Conservation (phyloP, 2,329 filamentous ascomycete genomes). For the Apiospora pterosperma region DNA sequence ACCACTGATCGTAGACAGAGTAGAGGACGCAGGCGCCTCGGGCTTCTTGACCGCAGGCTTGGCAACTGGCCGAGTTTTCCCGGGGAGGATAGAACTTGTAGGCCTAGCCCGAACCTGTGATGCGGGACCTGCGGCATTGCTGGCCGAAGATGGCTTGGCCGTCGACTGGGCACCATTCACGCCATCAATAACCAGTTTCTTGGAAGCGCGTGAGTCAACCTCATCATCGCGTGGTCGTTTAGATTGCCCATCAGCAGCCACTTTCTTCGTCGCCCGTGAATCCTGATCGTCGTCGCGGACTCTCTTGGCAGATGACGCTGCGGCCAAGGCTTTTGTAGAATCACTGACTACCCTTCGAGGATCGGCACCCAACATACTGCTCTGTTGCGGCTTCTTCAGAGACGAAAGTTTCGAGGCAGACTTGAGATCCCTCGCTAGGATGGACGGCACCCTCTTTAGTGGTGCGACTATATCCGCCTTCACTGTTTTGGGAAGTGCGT, state of each 20-base stretch:
- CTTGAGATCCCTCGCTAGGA: slow-evolving; percentile 9
- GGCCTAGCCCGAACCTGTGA: slow-evolving; percentile 20
- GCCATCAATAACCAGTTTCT: slow-evolving; percentile 18
- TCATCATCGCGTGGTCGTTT: slow-evolving; percentile 13
- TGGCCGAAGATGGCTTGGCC: slow-evolving; percentile 23
- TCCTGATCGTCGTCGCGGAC: neutral
- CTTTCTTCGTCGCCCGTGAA: neutral
- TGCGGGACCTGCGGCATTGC: slow-evolving; percentile 12
- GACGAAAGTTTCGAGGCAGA: slow-evolving; percentile 9
- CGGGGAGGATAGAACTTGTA: slow-evolving; percentile 38
- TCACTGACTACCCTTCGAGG: slow-evolving; percentile 1
- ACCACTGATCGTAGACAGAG: slow-evolving; percentile 49
- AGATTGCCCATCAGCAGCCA: neutral
- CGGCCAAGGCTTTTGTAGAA: neutral
- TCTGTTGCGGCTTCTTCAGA: slow-evolving; percentile 4
- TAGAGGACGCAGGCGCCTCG: slow-evolving; percentile 30
- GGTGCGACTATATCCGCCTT: neutral
- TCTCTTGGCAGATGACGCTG: neutral
- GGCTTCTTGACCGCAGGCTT: slow-evolving; percentile 41
- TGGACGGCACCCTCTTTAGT: slow-evolving; percentile 3
- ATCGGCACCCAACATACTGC: neutral
- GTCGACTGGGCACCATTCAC: slow-evolving; percentile 23
- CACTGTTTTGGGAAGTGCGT: neutral
- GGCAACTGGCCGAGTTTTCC: slow-evolving; percentile 41
- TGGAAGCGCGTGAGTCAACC: slow-evolving; percentile 8